These are phyloP conservation scores for Colletotrichum lindemuthianum DNA, from an alignment of 2,329 filamentous ascomycete genomes.

Conservation along the genomic window DNA sequence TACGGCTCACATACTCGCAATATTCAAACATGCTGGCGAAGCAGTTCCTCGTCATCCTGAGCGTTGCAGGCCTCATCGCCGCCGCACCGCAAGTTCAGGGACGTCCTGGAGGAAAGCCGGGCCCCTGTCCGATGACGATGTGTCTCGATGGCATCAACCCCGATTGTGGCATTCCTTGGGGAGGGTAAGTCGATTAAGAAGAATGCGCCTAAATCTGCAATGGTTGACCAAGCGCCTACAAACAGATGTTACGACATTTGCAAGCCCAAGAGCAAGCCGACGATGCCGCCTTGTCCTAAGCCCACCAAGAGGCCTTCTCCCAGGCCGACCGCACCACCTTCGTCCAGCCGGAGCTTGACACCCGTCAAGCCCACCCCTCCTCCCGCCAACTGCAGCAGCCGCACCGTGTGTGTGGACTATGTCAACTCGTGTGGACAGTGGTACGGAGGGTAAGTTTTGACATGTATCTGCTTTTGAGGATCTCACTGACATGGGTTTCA, in stretches of 20 bases:
- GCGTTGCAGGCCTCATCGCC: slow-evolving; percentile 18
- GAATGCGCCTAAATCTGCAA: neutral
- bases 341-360: neutral
- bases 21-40: slow-evolving; percentile 17
- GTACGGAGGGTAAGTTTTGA: slow-evolving; percentile 39
- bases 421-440: slow-evolving; percentile 36
- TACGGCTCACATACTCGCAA: neutral
- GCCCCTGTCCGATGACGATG: slow-evolving; percentile 34
- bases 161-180: slow-evolving; percentile 41
- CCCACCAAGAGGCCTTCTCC: slow-evolving; percentile 3
- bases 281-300: slow-evolving; percentile 30
- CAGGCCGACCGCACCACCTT: slow-evolving; percentile 2
- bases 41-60: slow-evolving; percentile 13
- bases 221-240: neutral
- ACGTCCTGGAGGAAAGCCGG: neutral
- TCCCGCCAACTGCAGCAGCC: slow-evolving; percentile 38
- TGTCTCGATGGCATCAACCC: slow-evolving; percentile 43
- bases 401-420: slow-evolving; percentile 39
- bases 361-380: neutral
- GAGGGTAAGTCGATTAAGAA: slow-evolving; percentile 39
- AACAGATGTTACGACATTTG: slow-evolving; percentile 44
- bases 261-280: slow-evolving; percentile 25
- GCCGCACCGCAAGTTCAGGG: slow-evolving; percentile 21
- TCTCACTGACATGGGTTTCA: neutral
- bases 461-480: neutral